A percentile compares a stretch with the other conserved stretches of the same genome.
These are phyloP conservation scores for Dryas alaskensis DNA, from an alignment of 306 rosid species.

Conservation along the genomic window DNA sequence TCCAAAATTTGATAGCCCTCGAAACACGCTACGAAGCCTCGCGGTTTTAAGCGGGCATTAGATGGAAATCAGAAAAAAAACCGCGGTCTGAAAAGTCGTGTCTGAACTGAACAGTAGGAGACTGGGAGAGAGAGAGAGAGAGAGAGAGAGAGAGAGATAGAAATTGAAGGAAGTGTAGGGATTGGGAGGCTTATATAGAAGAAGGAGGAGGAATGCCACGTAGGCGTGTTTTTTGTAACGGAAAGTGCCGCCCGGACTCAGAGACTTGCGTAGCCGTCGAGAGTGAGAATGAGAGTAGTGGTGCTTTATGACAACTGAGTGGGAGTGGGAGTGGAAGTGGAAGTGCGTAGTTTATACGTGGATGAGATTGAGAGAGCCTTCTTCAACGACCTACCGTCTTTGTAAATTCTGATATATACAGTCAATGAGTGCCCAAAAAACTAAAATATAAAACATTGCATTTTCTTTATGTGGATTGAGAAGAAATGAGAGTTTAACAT, in stretches of 20 bases:
- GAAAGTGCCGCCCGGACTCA: slow-evolving; percentile 15
- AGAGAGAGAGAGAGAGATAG: background rate
- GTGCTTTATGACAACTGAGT: background rate
- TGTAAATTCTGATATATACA: too few species aligned
- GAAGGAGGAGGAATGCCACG: slow-evolving; percentile 16
- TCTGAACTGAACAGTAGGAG: background rate
- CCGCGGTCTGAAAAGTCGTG: background rate
- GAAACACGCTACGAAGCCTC: background rate
- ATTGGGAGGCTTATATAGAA: background rate
- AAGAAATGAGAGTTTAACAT: too few species aligned
- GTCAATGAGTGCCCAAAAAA: too few species aligned
- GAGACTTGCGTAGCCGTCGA: slow-evolving; percentile 3
- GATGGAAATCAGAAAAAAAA: background rate
- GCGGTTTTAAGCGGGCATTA: background rate
- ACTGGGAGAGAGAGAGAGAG: background rate
- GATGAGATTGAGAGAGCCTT: too few species aligned
- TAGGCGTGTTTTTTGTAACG: background rate
- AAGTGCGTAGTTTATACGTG: too few species aligned
- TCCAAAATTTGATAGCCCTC: background rate
- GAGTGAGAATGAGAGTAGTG: background rate
- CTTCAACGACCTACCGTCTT: too few species aligned
- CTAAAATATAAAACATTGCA: too few species aligned
- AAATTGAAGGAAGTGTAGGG: background rate
- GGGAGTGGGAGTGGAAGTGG: too few species aligned
- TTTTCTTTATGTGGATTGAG: too few species aligned